A percentile compares a stretch with the other conserved stretches of the same genome.
phyloP scores from a whole-genome alignment of 352 stramenopile species.

The Globisporangium camurandrum region DNA sequence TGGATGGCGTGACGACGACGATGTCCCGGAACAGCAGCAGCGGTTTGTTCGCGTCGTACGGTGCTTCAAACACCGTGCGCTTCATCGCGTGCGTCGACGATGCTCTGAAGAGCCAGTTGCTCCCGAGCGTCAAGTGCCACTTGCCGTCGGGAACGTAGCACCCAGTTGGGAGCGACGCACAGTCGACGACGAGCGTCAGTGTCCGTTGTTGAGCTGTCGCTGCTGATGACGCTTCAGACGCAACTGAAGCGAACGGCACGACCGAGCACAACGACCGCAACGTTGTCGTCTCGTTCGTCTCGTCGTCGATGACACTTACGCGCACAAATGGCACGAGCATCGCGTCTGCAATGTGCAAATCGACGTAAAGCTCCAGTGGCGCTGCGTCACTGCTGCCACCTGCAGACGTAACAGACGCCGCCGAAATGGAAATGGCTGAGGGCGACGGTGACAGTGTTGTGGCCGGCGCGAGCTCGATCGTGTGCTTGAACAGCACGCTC shows the following conservation, averaged over 20 bases:
- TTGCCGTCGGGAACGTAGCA: conserved; percentile 30
- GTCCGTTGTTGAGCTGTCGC: neutral
- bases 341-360: conserved; percentile 53
- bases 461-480: conserved; percentile 24
- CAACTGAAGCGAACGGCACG: conserved; percentile 7
- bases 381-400: neutral
- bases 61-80: conserved; percentile 35
- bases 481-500: conserved; percentile 61
- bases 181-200: conserved; percentile 65
- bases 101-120: conserved; percentile 33
- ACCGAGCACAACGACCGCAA: conserved; percentile 25
- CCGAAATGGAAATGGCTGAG: neutral
- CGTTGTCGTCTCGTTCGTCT: conserved; percentile 22
- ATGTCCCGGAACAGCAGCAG: conserved; percentile 62
- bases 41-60: conserved; percentile 60
- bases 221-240: too few species aligned
- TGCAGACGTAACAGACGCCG: neutral
- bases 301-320: conserved; percentile 40
- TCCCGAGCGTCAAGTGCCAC: conserved; percentile 56
- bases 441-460: neutral
- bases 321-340: conserved; percentile 36
- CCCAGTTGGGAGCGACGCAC: conserved; percentile 17
- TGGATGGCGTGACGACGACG: conserved; percentile 35
- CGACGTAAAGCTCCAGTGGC: conserved; percentile 30
- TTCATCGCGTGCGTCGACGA: conserved; percentile 27